phyloP scores from a whole-genome alignment of 805 yeast species.

The Cyberlindnera samutprakarnensis region DNA sequence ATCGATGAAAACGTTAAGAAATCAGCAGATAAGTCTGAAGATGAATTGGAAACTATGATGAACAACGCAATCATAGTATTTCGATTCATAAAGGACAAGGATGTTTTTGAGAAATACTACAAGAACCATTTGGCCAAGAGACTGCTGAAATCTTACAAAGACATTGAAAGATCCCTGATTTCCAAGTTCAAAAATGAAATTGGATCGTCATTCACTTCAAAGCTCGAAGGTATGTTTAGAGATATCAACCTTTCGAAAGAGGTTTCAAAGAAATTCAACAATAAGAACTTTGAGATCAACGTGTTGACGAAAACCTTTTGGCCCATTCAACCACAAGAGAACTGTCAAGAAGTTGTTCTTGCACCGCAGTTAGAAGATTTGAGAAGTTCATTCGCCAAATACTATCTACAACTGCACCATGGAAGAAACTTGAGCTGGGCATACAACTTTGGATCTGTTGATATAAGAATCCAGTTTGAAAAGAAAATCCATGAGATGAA shows the following conservation, averaged over 20 bases:
- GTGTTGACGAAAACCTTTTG: slow-evolving; percentile 58
- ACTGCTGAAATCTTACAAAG: slow-evolving; percentile 46
- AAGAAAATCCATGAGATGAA: slow-evolving; percentile 68
- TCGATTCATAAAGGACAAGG: slow-evolving; percentile 70
- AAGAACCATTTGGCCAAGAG: slow-evolving; percentile 84
- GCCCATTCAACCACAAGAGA: slow-evolving; percentile 45
- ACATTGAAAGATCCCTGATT: slow-evolving; percentile 64
- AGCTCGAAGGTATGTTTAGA: slow-evolving; percentile 79
- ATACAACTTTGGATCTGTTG: slow-evolving; percentile 77
- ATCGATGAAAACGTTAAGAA: slow-evolving; percentile 52
- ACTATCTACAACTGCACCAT: slow-evolving; percentile 41
- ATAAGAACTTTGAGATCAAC: slow-evolving; percentile 37
- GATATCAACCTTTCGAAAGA: slow-evolving; percentile 61
- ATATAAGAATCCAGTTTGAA: slow-evolving; percentile 63
- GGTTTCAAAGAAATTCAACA: slow-evolving; percentile 33
- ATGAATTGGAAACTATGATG: slow-evolving; percentile 38
- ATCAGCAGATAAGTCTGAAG: slow-evolving; percentile 38
- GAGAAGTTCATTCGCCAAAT: slow-evolving; percentile 39
- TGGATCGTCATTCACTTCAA: slow-evolving; percentile 72
- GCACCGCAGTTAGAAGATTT: slow-evolving; percentile 39
- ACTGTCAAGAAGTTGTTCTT: slow-evolving; percentile 26
- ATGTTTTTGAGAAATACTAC: slow-evolving; percentile 76
- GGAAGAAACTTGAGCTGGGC: slow-evolving; percentile 72
- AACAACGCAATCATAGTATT: slow-evolving; percentile 54
- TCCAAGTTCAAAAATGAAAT: slow-evolving; percentile 64